phyloP scores from a whole-genome alignment of 495 filamentous ascomycete genomes.

The Pseudoneurospora amorphoporcata region DNA sequence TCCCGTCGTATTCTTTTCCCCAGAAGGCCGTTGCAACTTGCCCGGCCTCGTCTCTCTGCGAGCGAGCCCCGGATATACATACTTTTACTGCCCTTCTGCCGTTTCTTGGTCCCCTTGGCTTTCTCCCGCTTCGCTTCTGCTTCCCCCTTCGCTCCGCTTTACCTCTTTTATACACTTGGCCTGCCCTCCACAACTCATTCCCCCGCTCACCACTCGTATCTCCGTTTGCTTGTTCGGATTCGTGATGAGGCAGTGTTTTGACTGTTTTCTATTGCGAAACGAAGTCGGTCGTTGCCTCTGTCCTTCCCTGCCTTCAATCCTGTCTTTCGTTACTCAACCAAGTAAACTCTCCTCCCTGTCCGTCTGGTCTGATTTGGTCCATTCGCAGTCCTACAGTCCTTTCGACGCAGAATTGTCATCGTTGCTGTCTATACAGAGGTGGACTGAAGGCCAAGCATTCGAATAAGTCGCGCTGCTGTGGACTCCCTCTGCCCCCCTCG shows the following conservation, averaged over 20 bases:
- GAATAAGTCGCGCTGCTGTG: neutral
- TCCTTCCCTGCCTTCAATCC: neutral
- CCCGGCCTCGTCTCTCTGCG: neutral
- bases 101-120: neutral
- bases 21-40: neutral
- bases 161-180: constrained; percentile 1
- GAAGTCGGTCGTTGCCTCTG: constrained; percentile 8
- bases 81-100: neutral
- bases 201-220: neutral
- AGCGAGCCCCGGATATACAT: neutral
- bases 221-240: constrained; percentile 1
- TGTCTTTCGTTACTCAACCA: neutral
- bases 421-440: neutral
- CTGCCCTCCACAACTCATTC: neutral
- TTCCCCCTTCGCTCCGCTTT: neutral
- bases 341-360: neutral
- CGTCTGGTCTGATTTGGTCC: neutral
- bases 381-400: neutral
- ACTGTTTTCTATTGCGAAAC: neutral
- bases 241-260: neutral
- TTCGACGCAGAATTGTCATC: neutral
- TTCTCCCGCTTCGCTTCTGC: neutral
- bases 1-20: neutral
- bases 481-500: neutral
- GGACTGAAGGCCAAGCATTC: neutral